Evolutionary conservation across 345 rosid species (phyloP).

Genomic region (Rubroshorea leprosula): DNA sequence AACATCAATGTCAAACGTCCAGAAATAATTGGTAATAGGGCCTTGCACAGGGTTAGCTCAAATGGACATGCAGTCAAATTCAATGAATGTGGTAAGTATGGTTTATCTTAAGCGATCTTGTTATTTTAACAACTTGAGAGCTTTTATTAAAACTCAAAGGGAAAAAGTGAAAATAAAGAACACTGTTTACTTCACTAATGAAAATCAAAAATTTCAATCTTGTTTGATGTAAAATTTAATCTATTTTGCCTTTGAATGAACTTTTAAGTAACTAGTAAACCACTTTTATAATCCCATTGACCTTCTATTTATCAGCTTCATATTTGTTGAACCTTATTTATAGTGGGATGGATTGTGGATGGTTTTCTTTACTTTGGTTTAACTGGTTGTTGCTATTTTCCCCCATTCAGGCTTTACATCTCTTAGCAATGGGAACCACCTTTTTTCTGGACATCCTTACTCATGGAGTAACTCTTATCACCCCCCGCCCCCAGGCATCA

Average conservation of each 20-base stretch:
- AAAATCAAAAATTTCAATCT: too few species aligned
- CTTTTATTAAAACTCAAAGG: not conserved
- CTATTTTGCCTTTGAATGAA: too few species aligned
- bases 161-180: not conserved
- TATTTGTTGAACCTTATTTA: slow-evolving; percentile 3
- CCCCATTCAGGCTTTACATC: slow-evolving; percentile 39
- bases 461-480: slow-evolving; percentile 40
- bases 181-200: not conserved
- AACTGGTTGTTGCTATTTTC: slow-evolving; percentile 12
- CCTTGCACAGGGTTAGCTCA: slow-evolving; percentile 25
- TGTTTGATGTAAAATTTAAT: too few species aligned
- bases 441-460: slow-evolving; percentile 34
- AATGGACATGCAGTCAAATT: slow-evolving; percentile 37
- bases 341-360: not conserved
- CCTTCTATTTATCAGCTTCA: slow-evolving; percentile 11
- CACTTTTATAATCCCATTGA: too few species aligned
- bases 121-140: not conserved
- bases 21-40: slow-evolving; percentile 37
- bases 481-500: slow-evolving; percentile 37
- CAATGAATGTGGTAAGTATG: slow-evolving; percentile 38
- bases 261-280: too few species aligned
- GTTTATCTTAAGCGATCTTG: not conserved
- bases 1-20: slow-evolving; percentile 24
- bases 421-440: slow-evolving; percentile 30
- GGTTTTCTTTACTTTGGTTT: not conserved